A percentile compares a stretch with the other conserved stretches of the same genome.
Conservation (phyloP, 2,329 filamentous ascomycete species). For the Ceratocystis huliohia region DNA sequence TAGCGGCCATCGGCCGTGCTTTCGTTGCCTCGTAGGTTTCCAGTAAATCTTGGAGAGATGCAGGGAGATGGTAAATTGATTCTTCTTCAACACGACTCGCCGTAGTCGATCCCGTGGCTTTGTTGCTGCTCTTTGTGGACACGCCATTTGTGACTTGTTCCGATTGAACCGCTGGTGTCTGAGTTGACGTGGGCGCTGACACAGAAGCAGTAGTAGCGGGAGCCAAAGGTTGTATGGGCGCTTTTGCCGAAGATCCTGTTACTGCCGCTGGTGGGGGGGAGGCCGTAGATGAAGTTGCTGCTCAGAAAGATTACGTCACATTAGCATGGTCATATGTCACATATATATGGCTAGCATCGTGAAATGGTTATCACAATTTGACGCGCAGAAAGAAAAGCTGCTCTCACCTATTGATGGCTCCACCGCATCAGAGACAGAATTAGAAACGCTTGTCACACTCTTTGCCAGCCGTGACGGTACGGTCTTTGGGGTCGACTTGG, state of each 20-base stretch:
- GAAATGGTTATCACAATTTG: background rate
- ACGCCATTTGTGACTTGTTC: slow-evolving; percentile 25
- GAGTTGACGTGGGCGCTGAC: background rate
- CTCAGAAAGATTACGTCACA: background rate
- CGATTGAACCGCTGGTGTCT: background rate
- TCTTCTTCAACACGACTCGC: slow-evolving; percentile 43
- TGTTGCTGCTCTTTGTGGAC: slow-evolving; percentile 38
- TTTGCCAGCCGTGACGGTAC: slow-evolving; percentile 16
- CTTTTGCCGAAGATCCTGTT: background rate
- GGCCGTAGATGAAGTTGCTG: slow-evolving; percentile 46
- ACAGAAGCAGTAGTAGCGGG: background rate
- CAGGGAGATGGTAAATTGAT: slow-evolving; percentile 83
- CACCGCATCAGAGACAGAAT: slow-evolving; percentile 31
- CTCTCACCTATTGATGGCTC: slow-evolving; percentile 36
- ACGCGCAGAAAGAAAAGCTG: slow-evolving; percentile 16
- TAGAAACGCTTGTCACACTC: slow-evolving; percentile 31
- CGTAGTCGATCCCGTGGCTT: slow-evolving; percentile 24
- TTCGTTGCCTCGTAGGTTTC: slow-evolving; percentile 82
- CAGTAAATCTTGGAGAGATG: slow-evolving; percentile 76
- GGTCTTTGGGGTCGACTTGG: slow-evolving; percentile 27
- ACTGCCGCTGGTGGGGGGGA: slow-evolving; percentile 2
- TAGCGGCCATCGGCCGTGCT: slow-evolving; percentile 48
- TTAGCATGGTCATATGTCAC: background rate
- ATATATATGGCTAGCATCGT: slow-evolving; percentile 15
- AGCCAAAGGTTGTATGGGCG: background rate